phyloP scores from a whole-genome alignment of 495 filamentous ascomycete species.

The Aspergillus bertholletiae region DNA sequence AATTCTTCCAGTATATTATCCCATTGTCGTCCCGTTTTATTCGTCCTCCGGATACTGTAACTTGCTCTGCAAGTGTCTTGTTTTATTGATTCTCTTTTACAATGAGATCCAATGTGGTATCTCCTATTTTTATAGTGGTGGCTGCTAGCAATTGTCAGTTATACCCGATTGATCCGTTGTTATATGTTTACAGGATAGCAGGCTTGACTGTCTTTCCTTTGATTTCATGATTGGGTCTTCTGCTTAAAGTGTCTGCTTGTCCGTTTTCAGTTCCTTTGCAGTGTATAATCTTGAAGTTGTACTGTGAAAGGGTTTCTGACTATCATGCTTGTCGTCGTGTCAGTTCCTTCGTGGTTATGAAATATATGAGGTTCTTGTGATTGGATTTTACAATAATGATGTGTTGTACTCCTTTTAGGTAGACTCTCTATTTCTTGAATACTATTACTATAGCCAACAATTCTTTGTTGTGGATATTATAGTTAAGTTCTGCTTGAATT shows the following conservation, averaged over 20 bases:
- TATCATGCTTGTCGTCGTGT: conserved; percentile 14
- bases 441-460: conserved; percentile 16
- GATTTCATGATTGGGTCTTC: conserved; percentile 4
- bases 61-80: no score
- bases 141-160: not conserved
- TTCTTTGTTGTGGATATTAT: conserved; percentile 29
- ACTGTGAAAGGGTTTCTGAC: conserved; percentile 20
- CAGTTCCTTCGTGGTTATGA: conserved; percentile 20
- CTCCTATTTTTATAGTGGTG: no score
- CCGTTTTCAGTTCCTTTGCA: conserved; percentile 12
- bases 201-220: not conserved
- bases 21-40: no score
- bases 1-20: not conserved
- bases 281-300: conserved; percentile 27
- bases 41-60: no score
- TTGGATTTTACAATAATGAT: not conserved
- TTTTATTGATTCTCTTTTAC: no score
- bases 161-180: conserved; percentile 2
- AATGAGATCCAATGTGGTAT: no score
- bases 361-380: conserved; percentile 21
- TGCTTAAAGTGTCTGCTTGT: conserved; percentile 18
- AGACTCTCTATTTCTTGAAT: conserved; percentile 8
- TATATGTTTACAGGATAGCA: no score
- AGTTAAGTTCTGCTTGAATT: conserved; percentile 16
- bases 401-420: conserved; percentile 11